These are phyloP conservation scores for Aquilaria agallochum DNA, from an alignment of 441 rosid species.

Conservation along the genomic window DNA sequence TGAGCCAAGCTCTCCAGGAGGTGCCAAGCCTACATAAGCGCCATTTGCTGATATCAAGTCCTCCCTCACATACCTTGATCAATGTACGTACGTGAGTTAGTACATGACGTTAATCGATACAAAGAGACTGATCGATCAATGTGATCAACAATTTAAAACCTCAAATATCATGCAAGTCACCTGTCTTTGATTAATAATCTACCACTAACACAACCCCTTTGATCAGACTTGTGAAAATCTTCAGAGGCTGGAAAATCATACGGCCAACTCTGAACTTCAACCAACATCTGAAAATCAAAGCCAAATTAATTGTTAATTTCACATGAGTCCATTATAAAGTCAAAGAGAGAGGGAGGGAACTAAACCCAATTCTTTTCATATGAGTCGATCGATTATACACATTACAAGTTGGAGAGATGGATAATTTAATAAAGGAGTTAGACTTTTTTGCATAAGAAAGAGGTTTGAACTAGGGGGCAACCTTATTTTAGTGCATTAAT, in stretches of 20 bases:
- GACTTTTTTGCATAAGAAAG: no score
- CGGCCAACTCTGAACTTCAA: conserved; percentile 84
- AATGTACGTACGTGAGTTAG: conserved; percentile 1
- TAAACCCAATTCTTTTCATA: no score
- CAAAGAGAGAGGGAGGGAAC: no score
- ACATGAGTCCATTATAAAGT: no score
- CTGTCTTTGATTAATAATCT: conserved; percentile 58
- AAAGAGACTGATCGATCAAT: not conserved
- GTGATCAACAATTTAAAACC: not conserved
- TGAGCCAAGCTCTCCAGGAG: conserved; percentile 69
- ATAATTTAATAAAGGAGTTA: no score
- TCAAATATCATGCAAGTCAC: conserved; percentile 24
- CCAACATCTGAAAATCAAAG: conserved; percentile 34
- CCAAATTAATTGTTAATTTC: no score
- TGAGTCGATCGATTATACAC: no score
- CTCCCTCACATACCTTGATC: conserved; percentile 37
- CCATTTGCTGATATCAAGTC: conserved; percentile 44
- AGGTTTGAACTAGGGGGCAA: no score
- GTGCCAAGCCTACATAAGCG: conserved; percentile 65
- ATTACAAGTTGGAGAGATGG: no score
- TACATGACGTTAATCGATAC: not conserved
- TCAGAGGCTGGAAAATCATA: conserved; percentile 64
- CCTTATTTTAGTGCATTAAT: no score
- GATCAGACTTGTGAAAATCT: conserved; percentile 44
- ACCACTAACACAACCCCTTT: conserved; percentile 67